phyloP scores from a whole-genome alignment of 352 stramenopile genomes.

The Pythium periplocum region DNA sequence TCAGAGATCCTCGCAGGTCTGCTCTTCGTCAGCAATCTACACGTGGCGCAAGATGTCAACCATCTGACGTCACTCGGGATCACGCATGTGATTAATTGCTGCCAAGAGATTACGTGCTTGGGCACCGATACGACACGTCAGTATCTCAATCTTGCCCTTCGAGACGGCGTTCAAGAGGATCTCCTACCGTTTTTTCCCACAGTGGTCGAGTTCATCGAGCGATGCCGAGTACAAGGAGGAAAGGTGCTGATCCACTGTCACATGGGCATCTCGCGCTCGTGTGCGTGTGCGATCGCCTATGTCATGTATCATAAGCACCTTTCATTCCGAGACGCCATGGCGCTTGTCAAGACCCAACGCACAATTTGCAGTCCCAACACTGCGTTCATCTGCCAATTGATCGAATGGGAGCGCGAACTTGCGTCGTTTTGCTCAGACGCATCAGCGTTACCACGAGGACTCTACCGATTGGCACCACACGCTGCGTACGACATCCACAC shows the following conservation, averaged over 20 bases:
- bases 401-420: slow-evolving; percentile 56
- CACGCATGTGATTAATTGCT: slow-evolving; percentile 58
- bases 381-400: slow-evolving; percentile 60
- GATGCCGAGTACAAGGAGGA: slow-evolving; percentile 7
- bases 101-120: slow-evolving; percentile 26
- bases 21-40: slow-evolving; percentile 56
- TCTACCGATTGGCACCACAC: slow-evolving; percentile 46
- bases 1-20: slow-evolving; percentile 50
- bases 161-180: slow-evolving; percentile 60
- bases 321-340: slow-evolving; percentile 26
- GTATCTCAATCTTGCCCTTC: slow-evolving; percentile 31
- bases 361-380: slow-evolving; percentile 57
- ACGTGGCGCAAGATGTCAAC: slow-evolving; percentile 25
- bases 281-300: slow-evolving; percentile 57
- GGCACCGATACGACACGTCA: background rate
- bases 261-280: slow-evolving; percentile 67
- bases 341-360: slow-evolving; percentile 36
- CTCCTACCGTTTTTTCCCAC: slow-evolving; percentile 50
- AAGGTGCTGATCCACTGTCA: slow-evolving; percentile 65
- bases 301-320: slow-evolving; percentile 38
- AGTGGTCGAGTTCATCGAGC: slow-evolving; percentile 39
- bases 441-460: slow-evolving; percentile 5
- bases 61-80: slow-evolving; percentile 31
- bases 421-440: slow-evolving; percentile 5
- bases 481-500: slow-evolving; percentile 33